Evolutionary conservation across 768 basidiomycete genomes (phyloP), one percentile per base, ranked within the genome.

Genomic region (Mycena sanguinolenta): DNA sequence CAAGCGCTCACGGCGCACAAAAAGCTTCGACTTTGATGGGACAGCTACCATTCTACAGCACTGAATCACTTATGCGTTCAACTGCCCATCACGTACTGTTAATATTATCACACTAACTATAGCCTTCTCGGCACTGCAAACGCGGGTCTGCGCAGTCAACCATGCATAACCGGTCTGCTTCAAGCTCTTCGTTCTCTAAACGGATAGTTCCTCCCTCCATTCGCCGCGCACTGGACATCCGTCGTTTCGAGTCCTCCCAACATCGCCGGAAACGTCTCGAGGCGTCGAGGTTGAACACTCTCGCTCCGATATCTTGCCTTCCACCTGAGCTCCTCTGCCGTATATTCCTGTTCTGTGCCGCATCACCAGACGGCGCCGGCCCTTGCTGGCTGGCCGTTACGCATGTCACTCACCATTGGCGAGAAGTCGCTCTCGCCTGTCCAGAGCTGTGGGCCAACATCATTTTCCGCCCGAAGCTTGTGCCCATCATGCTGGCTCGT

Each of bases 361-460:
- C 60, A 30, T 16, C 21, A 17, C 19, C 27, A 36, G 55, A 17
- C 2, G 23, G 2, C 25, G 23, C 1, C 39, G 55, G 65, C 55
- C 25, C 66, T 14, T 39, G 36, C 3, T 75, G 74, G 74, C 42
- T 73, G 9, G n/a, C 36, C 6, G 38, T 75, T 19, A 58, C 69
- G 21, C 63, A 42, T 16, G 72, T 73, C 17, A 61, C 46, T 58
- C 57, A 50, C 13, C 23, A 17, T n/a, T 75, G 71, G 72, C 64
- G 72, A 7, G 34, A 54, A 9, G 59, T 69, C 19, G 72, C 72
- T 5, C 62, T 73, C 3, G 38, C 34, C 5, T 71, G 69, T 38
- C 62, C 72, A 28, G 69, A 69, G n/a, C 53, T 75, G 2, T 75
- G 72, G 72, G 52, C 46, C 32, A 60, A 54, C 1, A n/a, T 70